These are phyloP conservation scores for Inga leiocalycina DNA, from an alignment of 306 rosid genomes.

Conservation along the genomic window DNA sequence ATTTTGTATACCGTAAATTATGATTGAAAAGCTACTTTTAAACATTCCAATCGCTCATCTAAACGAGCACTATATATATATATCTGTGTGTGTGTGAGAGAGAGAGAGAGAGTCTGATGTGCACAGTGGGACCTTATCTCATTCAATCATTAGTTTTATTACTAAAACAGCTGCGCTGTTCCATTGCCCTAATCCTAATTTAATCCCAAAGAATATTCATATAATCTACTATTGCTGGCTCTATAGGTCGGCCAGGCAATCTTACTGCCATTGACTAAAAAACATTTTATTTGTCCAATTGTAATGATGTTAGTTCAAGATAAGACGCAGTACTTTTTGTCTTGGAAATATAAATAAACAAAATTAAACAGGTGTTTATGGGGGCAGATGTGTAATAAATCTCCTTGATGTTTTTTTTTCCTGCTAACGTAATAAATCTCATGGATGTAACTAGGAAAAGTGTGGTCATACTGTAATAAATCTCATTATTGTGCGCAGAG, in stretches of 20 bases:
- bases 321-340: neutral
- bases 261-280: neutral
- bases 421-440: too few species aligned
- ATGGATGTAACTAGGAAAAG: neutral
- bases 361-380: neutral
- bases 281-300: too few species aligned
- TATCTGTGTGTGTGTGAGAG: too few species aligned
- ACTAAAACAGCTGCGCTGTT: neutral
- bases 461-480: neutral
- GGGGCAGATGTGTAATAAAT: neutral
- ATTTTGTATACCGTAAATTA: too few species aligned
- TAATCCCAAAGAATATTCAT: neutral
- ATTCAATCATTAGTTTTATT: neutral
- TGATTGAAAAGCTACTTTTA: too few species aligned
- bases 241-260: neutral
- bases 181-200: neutral
- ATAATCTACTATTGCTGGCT: neutral
- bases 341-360: too few species aligned
- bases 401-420: neutral
- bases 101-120: neutral
- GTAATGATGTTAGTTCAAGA: neutral
- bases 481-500: neutral
- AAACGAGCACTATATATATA: too few species aligned
- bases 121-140: slow-evolving; percentile 3
- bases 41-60: too few species aligned